Conservation (phyloP, 1,139 yeast genomes). For the Blastobotrys illinoisensis region DNA sequence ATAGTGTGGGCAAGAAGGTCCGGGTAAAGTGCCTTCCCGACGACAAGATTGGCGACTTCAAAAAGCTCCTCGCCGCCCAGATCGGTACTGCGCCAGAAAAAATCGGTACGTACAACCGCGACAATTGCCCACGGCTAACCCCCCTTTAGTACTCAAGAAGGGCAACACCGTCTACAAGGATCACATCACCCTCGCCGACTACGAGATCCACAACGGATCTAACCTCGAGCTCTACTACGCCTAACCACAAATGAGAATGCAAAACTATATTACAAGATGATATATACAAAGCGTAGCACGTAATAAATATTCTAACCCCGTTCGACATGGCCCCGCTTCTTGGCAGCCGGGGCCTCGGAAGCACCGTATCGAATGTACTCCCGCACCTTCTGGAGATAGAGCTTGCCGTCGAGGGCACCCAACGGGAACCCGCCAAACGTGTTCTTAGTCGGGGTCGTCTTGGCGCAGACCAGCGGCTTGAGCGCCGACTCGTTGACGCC, state of each 20-base stretch:
- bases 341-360: conserved; percentile 30
- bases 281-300: background rate
- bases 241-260: background rate
- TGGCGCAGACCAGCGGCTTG: conserved; percentile 70
- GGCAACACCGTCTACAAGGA: conserved; percentile 73
- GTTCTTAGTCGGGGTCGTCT: conserved; percentile 65
- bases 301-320: conserved; percentile 26
- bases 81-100: conserved; percentile 71
- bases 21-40: conserved; percentile 78
- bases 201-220: conserved; percentile 88
- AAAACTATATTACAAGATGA: background rate
- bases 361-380: conserved; percentile 74
- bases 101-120: conserved; percentile 30
- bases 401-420: conserved; percentile 69
- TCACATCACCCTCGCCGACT: conserved; percentile 85
- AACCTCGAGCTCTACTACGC: conserved; percentile 65
- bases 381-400: conserved; percentile 65
- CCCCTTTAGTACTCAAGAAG: conserved; percentile 32
- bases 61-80: conserved; percentile 75
- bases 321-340: conserved; percentile 22
- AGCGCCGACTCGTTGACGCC: conserved; percentile 40
- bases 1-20: conserved; percentile 78
- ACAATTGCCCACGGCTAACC: background rate
- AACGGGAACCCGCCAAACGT: conserved; percentile 61
- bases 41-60: conserved; percentile 90